Conservation (phyloP, 441 rosid species). For the Sinapis alba region DNA sequence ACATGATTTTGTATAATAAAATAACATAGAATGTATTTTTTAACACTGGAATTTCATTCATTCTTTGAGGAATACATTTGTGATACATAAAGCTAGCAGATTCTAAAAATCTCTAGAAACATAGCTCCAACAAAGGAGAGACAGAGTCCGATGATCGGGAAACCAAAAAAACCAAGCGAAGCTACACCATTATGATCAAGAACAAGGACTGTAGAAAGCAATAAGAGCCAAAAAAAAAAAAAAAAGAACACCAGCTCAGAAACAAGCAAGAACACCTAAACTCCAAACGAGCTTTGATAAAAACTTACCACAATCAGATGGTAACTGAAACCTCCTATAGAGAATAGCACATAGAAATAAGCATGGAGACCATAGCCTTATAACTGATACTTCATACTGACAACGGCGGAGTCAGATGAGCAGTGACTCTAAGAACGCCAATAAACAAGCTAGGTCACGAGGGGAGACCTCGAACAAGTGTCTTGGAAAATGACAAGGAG, state of each 20-base stretch:
- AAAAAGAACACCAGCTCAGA: background rate
- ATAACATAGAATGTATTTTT: too few species aligned
- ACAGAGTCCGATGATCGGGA: background rate
- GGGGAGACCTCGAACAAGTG: background rate
- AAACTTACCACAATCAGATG: background rate
- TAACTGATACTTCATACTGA: background rate
- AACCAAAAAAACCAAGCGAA: background rate
- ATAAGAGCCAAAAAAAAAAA: background rate
- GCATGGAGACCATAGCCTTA: background rate
- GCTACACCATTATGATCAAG: background rate
- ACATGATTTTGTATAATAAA: too few species aligned
- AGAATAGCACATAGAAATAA: background rate
- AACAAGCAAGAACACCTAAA: background rate
- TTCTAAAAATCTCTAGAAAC: background rate
- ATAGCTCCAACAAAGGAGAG: background rate
- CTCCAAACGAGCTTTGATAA: background rate
- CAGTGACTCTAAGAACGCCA: background rate
- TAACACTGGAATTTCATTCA: background rate
- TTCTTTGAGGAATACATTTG: too few species aligned
- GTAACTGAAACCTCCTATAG: background rate
- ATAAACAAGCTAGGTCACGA: background rate
- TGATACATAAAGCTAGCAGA: background rate
- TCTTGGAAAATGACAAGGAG: background rate
- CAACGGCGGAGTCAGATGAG: background rate
- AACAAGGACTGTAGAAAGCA: background rate